These are phyloP conservation scores for Quercus suber DNA, from an alignment of 306 rosid genomes.

Conservation along the genomic window DNA sequence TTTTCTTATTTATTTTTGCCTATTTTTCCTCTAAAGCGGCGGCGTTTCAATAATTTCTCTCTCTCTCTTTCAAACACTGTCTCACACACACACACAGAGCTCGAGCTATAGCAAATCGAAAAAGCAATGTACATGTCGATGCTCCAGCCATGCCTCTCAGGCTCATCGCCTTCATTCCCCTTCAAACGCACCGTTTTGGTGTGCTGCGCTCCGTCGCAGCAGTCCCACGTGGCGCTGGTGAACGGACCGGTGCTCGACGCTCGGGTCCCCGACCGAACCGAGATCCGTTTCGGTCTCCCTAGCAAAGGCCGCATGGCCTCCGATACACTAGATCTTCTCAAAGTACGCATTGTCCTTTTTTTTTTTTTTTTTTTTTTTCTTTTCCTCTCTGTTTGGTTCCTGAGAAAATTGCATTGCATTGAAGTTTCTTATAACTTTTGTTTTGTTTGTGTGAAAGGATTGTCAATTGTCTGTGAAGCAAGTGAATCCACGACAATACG, in stretches of 20 bases:
- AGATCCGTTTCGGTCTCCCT: constrained; percentile 82
- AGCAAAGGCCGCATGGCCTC: constrained; percentile 91
- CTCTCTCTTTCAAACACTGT: not conserved
- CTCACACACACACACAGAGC: not conserved
- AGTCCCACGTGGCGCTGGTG: constrained; percentile 36
- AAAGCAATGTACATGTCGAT: constrained; percentile 15
- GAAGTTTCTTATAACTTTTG: not conserved
- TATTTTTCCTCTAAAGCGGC: not conserved
- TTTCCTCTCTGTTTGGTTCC: not conserved
- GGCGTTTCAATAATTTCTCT: not conserved
- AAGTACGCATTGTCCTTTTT: constrained; percentile 25
- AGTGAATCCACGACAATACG: constrained; percentile 85
- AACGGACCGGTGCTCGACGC: constrained; percentile 36
- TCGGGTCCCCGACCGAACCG: constrained; percentile 27
- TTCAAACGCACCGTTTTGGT: constrained; percentile 14
- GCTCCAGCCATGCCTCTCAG: constrained; percentile 22
- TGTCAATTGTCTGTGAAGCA: constrained; percentile 91
- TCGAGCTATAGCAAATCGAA: not conserved
- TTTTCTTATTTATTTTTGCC: no score
- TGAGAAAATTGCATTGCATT: not conserved
- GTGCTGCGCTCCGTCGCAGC: constrained; percentile 35
- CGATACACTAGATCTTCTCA: constrained; percentile 82
- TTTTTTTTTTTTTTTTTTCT: no score
- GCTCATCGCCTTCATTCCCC: not conserved
- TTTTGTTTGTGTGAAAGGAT: constrained; percentile 31